phyloP scores from a whole-genome alignment of 202 grass and related monocot genomes.

The Setaria italica region DNA sequence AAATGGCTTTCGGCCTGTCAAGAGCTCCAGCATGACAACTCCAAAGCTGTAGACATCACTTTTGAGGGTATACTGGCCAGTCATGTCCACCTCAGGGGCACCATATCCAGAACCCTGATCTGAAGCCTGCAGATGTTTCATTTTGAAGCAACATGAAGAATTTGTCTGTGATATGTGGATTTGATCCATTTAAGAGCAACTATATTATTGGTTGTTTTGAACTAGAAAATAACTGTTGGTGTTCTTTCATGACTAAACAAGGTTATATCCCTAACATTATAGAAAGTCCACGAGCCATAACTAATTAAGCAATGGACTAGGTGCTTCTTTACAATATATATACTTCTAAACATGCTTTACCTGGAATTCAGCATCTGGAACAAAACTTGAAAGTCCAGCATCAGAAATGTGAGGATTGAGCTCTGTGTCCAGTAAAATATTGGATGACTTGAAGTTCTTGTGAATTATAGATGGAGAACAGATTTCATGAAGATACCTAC shows the following conservation, averaged over 20 bases:
- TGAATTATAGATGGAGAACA: conserved; percentile 87
- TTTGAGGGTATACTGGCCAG: conserved; percentile 71
- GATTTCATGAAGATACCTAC: conserved; percentile 90
- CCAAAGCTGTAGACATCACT: conserved; percentile 88
- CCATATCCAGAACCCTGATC: conserved; percentile 67
- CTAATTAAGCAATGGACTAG: neutral
- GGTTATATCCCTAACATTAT: conserved; percentile 14
- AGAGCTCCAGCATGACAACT: conserved; percentile 86
- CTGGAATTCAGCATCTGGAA: conserved; percentile 82
- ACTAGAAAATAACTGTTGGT: neutral
- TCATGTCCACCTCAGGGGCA: conserved; percentile 74
- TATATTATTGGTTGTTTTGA: neutral
- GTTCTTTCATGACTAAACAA: neutral
- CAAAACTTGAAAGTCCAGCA: conserved; percentile 63
- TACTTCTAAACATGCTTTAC: conserved; percentile 50
- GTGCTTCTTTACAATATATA: neutral
- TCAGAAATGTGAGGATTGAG: conserved; percentile 87
- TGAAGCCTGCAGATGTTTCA: conserved; percentile 46
- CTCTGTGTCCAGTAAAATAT: conserved; percentile 80
- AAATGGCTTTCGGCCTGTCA: conserved; percentile 81
- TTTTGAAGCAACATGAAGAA: conserved; percentile 41
- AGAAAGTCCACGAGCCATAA: neutral
- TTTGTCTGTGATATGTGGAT: neutral
- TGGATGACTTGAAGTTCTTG: conserved; percentile 92
- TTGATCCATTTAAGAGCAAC: neutral